Conservation (phyloP, 805 yeast species). For the Metschnikowia shivogae region DNA sequence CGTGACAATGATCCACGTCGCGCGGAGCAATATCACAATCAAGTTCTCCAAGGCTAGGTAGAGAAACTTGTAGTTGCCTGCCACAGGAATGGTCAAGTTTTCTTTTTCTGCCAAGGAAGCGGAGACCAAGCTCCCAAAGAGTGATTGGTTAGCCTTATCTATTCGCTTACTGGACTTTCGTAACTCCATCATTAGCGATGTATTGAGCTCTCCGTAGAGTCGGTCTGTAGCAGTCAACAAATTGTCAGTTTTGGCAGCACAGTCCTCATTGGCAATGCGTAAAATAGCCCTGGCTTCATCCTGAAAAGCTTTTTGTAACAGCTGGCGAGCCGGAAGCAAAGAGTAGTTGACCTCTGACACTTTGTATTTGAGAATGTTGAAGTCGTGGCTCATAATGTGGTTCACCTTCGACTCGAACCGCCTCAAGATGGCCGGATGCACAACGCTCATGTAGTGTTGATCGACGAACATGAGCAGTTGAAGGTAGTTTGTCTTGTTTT, state of each 20-base stretch:
- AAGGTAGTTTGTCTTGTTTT: not conserved
- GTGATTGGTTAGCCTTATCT: constrained; percentile 37
- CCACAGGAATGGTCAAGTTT: constrained; percentile 23
- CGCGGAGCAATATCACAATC: constrained; percentile 49
- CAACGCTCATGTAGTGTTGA: constrained; percentile 8
- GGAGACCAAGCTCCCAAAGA: constrained; percentile 25
- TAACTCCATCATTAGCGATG: constrained; percentile 61
- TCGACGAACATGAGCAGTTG: constrained; percentile 2
- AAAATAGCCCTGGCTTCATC: constrained; percentile 34
- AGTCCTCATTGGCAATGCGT: constrained; percentile 38
- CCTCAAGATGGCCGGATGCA: constrained; percentile 10
- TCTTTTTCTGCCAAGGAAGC: constrained; percentile 13
- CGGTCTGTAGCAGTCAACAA: constrained; percentile 61
- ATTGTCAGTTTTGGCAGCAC: constrained; percentile 55
- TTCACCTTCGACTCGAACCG: constrained; percentile 5
- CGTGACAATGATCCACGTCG: constrained; percentile 55
- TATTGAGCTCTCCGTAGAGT: constrained; percentile 68
- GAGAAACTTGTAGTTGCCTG: constrained; percentile 32
- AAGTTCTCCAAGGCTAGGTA: constrained; percentile 48
- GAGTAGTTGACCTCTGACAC: constrained; percentile 29
- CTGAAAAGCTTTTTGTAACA: constrained; percentile 27
- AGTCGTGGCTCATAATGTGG: constrained; percentile 4
- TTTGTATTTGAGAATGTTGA: constrained; percentile 6
- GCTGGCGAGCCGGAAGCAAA: constrained; percentile 32
- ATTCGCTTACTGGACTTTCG: constrained; percentile 49